Evolutionary conservation across 441 rosid genomes (phyloP), one percentile per base, ranked within the genome.

Genomic region (Bruguiera hainesii): DNA sequence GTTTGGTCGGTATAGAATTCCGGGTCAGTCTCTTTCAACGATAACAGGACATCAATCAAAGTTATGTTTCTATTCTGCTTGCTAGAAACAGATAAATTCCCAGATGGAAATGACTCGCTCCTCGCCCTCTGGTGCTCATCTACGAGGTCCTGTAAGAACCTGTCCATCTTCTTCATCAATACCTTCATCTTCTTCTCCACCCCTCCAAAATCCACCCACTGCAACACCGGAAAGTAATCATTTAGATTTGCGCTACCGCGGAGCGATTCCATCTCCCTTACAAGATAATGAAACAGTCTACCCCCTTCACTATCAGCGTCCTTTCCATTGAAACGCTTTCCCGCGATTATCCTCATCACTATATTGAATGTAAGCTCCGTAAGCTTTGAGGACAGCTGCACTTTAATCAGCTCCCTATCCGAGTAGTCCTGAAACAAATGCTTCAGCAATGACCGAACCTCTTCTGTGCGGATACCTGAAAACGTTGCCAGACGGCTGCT

Each of bases 301-400:
- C 65, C 63, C 57, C 46, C 71, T 29, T 68, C 65, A 30, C 18
- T 61, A 5, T 59, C 26, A 7, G 30, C 29, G 1, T 59, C 58
- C 28, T 48, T 37, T 10, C 71, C 71, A 50, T 26, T 60, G 18
- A 50, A 60, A 42, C 65, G 31, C 65, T 68, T 68, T 26, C 71
- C 65, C 0, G 71, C 71, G 26, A 68, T 31, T 52, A 60, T 68
- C 56, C 71, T 68, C 65, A 68, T 68, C 48, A 68, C 31, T 21
- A 59, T 68, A 20, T 68, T 68, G 23, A 60, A 68, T 19, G 58
- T 60, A 55, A 68, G 39, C 33, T 49, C 65, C 33, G 52, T 19
- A 28, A 68, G 16, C 52, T 19, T 21, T 42, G 52, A 21, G 7
- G 49, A 11, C 30, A 61, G 11, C n/a, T 61, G 29, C 13, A 55